Conservation (phyloP, 495 filamentous ascomycete genomes). For the Opeltia flavorubescens region DNA sequence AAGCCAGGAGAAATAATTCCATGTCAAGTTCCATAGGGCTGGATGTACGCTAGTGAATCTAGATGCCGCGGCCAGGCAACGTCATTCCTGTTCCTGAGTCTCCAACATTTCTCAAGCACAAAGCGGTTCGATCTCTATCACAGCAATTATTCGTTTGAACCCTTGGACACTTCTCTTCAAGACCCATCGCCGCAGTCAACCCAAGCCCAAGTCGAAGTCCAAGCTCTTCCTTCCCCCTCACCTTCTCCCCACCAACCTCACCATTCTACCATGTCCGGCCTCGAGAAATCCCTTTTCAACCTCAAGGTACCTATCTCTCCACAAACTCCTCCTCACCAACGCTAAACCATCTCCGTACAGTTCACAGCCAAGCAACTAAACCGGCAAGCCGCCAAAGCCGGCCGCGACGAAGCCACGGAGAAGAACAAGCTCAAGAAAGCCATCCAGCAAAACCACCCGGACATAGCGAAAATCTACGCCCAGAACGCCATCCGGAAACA, state of each 20-base stretch:
- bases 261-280: conserved; percentile 36
- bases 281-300: conserved; percentile 53
- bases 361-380: conserved; percentile 78
- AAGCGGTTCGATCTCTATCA: neutral
- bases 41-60: too few species aligned
- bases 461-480: conserved; percentile 71
- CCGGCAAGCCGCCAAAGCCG: conserved; percentile 64
- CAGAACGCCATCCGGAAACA: conserved; percentile 73
- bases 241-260: conserved; percentile 12
- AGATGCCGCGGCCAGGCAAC: neutral
- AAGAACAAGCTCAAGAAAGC: conserved; percentile 74
- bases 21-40: too few species aligned
- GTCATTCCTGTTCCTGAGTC: neutral
- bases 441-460: conserved; percentile 50
- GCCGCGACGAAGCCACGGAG: conserved; percentile 67
- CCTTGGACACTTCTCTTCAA: too few species aligned
- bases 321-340: neutral
- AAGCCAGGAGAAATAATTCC: too few species aligned
- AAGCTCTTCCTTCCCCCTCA: too few species aligned
- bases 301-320: conserved; percentile 31
- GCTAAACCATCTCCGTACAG: conserved; percentile 23
- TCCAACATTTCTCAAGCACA: too few species aligned
- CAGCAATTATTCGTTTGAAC: too few species aligned
- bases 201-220: too few species aligned
- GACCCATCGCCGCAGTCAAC: too few species aligned